Base-by-base conservation (phyloP, 306 rosid genomes). In the Begonia peltatifolia region DNA sequence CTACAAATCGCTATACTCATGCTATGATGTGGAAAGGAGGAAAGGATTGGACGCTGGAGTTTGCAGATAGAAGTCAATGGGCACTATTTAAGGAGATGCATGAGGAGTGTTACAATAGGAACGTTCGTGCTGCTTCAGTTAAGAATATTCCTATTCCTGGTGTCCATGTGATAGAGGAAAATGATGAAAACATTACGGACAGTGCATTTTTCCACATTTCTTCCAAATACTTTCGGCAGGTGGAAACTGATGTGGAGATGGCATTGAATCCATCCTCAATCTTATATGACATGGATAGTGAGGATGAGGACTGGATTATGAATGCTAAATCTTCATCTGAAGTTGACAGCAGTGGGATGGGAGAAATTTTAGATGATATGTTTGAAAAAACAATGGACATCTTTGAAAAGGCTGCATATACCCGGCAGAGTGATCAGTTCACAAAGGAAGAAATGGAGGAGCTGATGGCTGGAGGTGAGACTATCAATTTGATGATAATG, bases 11-110 rank as follows among this genome's bases (percentile, higher is more conserved):
- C 50, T 86, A 61, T 54, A 81, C 99, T 2, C 99, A 92, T 83
- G 94, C 87, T 53, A 92, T 92, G 94, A 83, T 86, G 88, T 92
- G 99, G 99, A 92, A 83, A 71, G 99, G 94, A 67, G 99, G 84
- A 60, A 92, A 83, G 72, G 96, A 92, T 51, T 92, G 99, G 99
- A 66, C 18, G 64, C 73, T 92, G 79, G 99, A 92, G 80, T 92
- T 92, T 71, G 69, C 76, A 55, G 89, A 86, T 72, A 75, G 99
- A 70, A 81, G 81, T 53, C 99, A 90, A 58, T 90, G 99, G 96
- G 71, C 78, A 11, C 82, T 86, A 65, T 92, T 92, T 78, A 92
- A 84, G 74, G 94, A 81, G 81, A 79, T 92, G 94, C 88, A 92
- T 14, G 96, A 86, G 71, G 99, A 92, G 61, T 92, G 99, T 65